Percentiles rank a stretch among this genome's conserved stretches.
These are phyloP conservation scores for Bathelium albidoporum DNA, from an alignment of 495 filamentous ascomycete species.

Conservation along the genomic window DNA sequence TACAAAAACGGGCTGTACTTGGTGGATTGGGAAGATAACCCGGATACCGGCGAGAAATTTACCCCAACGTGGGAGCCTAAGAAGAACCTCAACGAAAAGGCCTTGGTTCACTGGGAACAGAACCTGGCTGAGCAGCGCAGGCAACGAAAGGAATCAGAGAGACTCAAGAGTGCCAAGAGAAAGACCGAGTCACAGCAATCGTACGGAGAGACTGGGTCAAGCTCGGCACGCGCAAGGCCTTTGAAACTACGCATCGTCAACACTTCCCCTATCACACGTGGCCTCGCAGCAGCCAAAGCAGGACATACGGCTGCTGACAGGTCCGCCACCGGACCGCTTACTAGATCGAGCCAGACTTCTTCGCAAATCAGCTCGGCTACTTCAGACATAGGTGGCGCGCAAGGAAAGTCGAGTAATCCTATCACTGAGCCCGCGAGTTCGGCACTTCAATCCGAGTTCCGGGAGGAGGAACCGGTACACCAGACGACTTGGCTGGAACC, in stretches of 20 bases:
- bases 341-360: not conserved
- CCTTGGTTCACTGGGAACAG: conserved; percentile 16
- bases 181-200: not conserved
- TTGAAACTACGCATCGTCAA: conserved; percentile 12
- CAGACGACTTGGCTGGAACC: not conserved
- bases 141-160: not conserved
- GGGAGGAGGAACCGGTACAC: not conserved
- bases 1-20: conserved; percentile 13
- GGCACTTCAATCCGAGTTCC: not conserved
- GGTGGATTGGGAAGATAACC: conserved; percentile 22
- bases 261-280: conserved; percentile 9
- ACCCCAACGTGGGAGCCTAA: conserved; percentile 23
- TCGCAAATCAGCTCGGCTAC: not conserved
- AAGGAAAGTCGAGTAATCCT: not conserved
- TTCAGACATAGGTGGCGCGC: not conserved
- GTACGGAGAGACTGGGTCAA: not conserved
- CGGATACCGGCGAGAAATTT: conserved; percentile 15
- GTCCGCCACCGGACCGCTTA: not conserved
- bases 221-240: not conserved
- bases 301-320: no score
- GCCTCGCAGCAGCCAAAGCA: not conserved
- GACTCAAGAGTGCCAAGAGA: not conserved
- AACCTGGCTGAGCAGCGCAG: not conserved
- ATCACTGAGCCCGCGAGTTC: not conserved
- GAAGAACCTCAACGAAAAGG: conserved; percentile 10